Conservation (phyloP, 208 protist species). For the Kentomonas sorsogonicus region DNA sequence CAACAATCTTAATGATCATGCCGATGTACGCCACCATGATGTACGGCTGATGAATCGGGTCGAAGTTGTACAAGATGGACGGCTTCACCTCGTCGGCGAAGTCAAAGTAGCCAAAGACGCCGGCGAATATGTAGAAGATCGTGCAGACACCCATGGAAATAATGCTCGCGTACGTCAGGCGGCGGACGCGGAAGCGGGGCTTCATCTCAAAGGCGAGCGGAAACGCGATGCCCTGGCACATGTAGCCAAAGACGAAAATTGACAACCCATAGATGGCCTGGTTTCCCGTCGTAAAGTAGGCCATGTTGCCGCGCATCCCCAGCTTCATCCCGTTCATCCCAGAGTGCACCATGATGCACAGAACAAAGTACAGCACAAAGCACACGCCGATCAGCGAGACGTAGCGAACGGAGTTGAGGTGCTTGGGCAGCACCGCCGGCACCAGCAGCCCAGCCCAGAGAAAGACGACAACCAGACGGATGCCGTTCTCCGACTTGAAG, state of each 20-base stretch:
- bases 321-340: slow-evolving; percentile 29
- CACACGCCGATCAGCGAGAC: slow-evolving; percentile 46
- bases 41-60: slow-evolving; percentile 46
- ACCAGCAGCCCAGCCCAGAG: slow-evolving; percentile 60
- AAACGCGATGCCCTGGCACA: slow-evolving; percentile 67
- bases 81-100: slow-evolving; percentile 42
- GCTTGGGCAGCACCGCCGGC: slow-evolving; percentile 59
- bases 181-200: slow-evolving; percentile 19
- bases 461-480: slow-evolving; percentile 26
- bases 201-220: slow-evolving; percentile 53
- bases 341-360: slow-evolving; percentile 52
- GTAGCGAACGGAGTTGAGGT: slow-evolving; percentile 72
- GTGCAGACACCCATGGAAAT: slow-evolving; percentile 57
- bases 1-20: slow-evolving; percentile 57
- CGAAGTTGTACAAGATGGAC: slow-evolving; percentile 49
- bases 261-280: slow-evolving; percentile 47
- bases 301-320: slow-evolving; percentile 25
- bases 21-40: slow-evolving; percentile 69
- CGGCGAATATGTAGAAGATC: slow-evolving; percentile 58
- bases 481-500: slow-evolving; percentile 29
- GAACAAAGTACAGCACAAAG: slow-evolving; percentile 69
- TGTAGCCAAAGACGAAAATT: slow-evolving; percentile 70
- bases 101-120: slow-evolving; percentile 74
- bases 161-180: slow-evolving; percentile 36
- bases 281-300: slow-evolving; percentile 42